Evolutionary conservation across 768 basidiomycete species (phyloP).

Genomic region (Russula brevipes): DNA sequence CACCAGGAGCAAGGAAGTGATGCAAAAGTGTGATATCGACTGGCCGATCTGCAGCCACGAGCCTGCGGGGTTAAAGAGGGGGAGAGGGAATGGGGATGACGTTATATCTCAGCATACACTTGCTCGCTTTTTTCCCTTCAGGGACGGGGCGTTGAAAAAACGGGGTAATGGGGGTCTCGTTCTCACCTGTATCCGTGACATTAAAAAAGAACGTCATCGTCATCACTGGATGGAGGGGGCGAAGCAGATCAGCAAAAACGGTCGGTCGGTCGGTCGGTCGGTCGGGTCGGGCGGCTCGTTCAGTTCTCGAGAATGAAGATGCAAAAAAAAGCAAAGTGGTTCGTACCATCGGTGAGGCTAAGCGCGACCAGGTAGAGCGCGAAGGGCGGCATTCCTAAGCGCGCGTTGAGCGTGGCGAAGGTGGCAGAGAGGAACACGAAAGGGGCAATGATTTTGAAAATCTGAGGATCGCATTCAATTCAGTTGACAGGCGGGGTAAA

Average conservation of each 20-base stretch:
- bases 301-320: not conserved
- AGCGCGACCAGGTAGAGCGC: conserved; percentile 75
- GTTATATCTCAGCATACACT: not conserved
- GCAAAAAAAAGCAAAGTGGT: not conserved
- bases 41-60: conserved; percentile 90
- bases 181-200: conserved; percentile 69
- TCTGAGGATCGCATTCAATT: conserved; percentile 33
- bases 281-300: too few relatives aligned
- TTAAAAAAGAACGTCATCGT: conserved; percentile 79
- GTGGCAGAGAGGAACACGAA: conserved; percentile 69
- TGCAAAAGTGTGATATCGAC: conserved; percentile 83
- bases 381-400: conserved; percentile 67
- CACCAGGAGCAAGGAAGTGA: conserved; percentile 69
- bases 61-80: conserved; percentile 36
- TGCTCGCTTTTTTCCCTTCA: too few relatives aligned
- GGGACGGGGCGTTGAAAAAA: too few relatives aligned
- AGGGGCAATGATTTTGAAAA: conserved; percentile 79
- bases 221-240: conserved; percentile 49
- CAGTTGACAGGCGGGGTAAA: not conserved
- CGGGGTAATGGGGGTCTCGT: not conserved
- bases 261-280: too few relatives aligned
- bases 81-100: not conserved
- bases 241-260: too few relatives aligned
- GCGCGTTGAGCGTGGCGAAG: conserved; percentile 64
- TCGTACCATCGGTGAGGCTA: conserved; percentile 62